Evolutionary conservation across 164 flowering plant genomes (phyloP).

Genomic region (Saururus chinensis): DNA sequence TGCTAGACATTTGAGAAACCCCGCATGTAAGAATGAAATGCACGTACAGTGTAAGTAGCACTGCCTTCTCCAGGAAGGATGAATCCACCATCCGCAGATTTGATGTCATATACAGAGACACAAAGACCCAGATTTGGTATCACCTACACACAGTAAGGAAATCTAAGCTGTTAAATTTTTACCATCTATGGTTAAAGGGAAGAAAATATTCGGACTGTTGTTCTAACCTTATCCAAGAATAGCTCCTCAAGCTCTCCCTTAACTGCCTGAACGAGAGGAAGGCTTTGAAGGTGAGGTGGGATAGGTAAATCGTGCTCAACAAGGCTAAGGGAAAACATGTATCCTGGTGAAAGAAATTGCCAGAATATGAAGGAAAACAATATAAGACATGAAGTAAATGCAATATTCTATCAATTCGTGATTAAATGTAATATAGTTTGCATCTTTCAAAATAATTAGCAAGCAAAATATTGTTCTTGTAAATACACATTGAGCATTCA

Average conservation of each 20-base stretch:
- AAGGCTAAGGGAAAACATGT: conserved; percentile 59
- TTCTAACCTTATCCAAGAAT: conserved; percentile 60
- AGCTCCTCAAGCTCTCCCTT: conserved; percentile 41
- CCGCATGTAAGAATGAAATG: not conserved
- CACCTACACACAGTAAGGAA: conserved; percentile 29
- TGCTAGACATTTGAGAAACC: not conserved
- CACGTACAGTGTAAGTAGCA: conserved; percentile 50
- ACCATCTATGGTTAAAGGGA: not conserved
- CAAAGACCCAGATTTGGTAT: conserved; percentile 63
- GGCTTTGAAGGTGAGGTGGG: conserved; percentile 55
- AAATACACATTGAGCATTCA: no score
- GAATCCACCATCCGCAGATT: conserved; percentile 50
- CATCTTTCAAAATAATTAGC: no score
- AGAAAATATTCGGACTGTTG: not conserved
- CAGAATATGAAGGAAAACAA: no score
- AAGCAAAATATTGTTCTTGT: no score
- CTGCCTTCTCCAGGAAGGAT: conserved; percentile 64
- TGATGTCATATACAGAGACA: conserved; percentile 55
- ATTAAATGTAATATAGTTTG: no score
- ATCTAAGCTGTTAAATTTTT: not conserved
- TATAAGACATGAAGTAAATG: no score
- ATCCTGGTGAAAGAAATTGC: not conserved
- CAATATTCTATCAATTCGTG: no score
- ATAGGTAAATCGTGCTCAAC: conserved; percentile 58
- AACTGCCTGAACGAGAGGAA: conserved; percentile 43